Evolutionary conservation across 2,329 filamentous ascomycete species (phyloP).

Genomic region (Beauveria scarabaeidicola): DNA sequence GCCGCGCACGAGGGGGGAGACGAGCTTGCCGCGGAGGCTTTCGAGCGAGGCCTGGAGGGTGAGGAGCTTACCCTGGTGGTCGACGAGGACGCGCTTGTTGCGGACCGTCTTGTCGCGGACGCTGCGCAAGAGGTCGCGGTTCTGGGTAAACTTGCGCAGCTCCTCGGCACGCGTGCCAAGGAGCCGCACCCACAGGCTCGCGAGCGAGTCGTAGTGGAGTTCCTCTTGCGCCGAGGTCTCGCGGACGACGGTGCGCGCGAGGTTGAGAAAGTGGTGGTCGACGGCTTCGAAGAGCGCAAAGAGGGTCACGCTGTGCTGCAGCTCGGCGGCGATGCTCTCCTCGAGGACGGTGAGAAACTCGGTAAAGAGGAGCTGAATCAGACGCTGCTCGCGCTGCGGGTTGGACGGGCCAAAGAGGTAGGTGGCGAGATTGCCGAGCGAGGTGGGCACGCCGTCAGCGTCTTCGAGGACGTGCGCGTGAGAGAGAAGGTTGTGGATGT

Average conservation of each 20-base stretch:
- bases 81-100: conserved; percentile 79
- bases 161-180: conserved; percentile 66
- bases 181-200: conserved; percentile 76
- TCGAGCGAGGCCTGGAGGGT: conserved; percentile 82
- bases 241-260: conserved; percentile 75
- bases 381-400: conserved; percentile 69
- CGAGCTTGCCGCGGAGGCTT: conserved; percentile 71
- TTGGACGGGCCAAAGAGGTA: conserved; percentile 71
- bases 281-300: conserved; percentile 89
- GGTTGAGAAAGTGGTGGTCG: conserved; percentile 81
- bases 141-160: conserved; percentile 87
- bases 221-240: conserved; percentile 77
- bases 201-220: conserved; percentile 70
- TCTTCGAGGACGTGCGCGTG: conserved; percentile 53
- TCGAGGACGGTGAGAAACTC: conserved; percentile 83
- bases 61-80: conserved; percentile 77
- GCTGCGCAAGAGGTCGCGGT: conserved; percentile 67
- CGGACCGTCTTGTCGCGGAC: conserved; percentile 75
- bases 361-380: conserved; percentile 74
- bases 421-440: conserved; percentile 59
- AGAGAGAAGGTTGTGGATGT: conserved; percentile 70
- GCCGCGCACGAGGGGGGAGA: conserved; percentile 71
- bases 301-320: conserved; percentile 69
- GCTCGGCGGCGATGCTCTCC: conserved; percentile 77
- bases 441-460: conserved; percentile 49